These are phyloP conservation scores for Salix caprea DNA, from an alignment of 345 rosid genomes.

Conservation along the genomic window DNA sequence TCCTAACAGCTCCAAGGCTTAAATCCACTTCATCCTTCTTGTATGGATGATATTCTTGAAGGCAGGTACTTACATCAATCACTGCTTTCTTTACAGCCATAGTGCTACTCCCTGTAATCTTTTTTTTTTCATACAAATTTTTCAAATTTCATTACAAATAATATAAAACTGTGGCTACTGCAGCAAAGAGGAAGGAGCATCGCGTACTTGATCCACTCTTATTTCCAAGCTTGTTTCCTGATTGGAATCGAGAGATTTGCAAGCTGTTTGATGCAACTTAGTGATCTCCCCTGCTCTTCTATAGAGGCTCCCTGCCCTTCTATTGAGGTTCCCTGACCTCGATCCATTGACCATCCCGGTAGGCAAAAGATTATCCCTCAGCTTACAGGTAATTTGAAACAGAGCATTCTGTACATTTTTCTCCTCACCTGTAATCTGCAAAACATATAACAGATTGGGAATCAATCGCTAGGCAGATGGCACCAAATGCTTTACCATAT, in stretches of 20 bases:
- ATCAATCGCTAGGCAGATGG: background rate
- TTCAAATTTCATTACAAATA: background rate
- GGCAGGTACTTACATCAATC: slow-evolving; percentile 40
- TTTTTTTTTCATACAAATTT: slow-evolving; percentile 1
- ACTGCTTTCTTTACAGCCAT: slow-evolving; percentile 65
- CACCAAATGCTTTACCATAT: background rate
- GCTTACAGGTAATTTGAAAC: slow-evolving; percentile 31
- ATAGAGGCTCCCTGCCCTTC: slow-evolving; percentile 16
- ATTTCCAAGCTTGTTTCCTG: slow-evolving; percentile 21
- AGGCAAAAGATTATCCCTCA: slow-evolving; percentile 36
- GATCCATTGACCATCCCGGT: slow-evolving; percentile 31
- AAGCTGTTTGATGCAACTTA: slow-evolving; percentile 10
- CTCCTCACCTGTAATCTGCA: slow-evolving; percentile 45
- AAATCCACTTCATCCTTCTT: slow-evolving; percentile 13
- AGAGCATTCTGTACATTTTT: slow-evolving; percentile 40
- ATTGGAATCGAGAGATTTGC: slow-evolving; percentile 13
- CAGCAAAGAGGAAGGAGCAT: slow-evolving; percentile 11
- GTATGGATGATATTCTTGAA: slow-evolving; percentile 37
- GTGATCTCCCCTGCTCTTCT: slow-evolving; percentile 23
- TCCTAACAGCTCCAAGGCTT: slow-evolving; percentile 24
- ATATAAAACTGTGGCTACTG: slow-evolving; percentile 11
- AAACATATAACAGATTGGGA: slow-evolving; percentile 5
- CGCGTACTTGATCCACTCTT: slow-evolving; percentile 29
- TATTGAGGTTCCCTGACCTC: slow-evolving; percentile 15
- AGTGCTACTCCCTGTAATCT: slow-evolving; percentile 45